Percentiles rank a stretch among this genome's conserved stretches.
Evolutionary conservation across 202 grass and related monocot genomes (phyloP).

Genomic region (Schoenoplectus tabernaemontani): DNA sequence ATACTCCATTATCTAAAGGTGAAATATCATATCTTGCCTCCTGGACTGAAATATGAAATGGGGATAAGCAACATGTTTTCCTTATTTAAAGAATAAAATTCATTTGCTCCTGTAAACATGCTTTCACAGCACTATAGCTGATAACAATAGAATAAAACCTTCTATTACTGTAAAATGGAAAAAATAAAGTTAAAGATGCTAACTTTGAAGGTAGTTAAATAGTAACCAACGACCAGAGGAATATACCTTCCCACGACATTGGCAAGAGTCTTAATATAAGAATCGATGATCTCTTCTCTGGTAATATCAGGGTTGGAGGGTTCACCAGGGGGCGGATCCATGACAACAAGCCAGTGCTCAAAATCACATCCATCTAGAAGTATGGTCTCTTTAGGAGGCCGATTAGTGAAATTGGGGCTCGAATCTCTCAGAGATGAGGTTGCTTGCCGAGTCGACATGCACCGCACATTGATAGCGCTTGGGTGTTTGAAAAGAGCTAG

Average conservation of each 20-base stretch:
- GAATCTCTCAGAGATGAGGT: slow-evolving; percentile 50
- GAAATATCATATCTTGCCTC: neutral
- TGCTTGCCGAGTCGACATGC: slow-evolving; percentile 36
- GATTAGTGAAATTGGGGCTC: slow-evolving; percentile 58
- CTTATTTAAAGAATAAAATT: neutral
- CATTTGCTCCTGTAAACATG: neutral
- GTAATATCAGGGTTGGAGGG: slow-evolving; percentile 29
- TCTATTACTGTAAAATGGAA: neutral
- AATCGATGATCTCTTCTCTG: slow-evolving; percentile 57
- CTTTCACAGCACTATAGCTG: neutral
- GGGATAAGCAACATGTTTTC: neutral
- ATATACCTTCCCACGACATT: slow-evolving; percentile 46
- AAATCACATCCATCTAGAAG: slow-evolving; percentile 70
- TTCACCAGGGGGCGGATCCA: slow-evolving; percentile 45
- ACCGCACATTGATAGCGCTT: neutral
- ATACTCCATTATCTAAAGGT: neutral
- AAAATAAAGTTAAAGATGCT: neutral
- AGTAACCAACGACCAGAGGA: neutral
- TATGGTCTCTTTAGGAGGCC: slow-evolving; percentile 60
- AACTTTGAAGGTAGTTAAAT: neutral
- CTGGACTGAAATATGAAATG: neutral
- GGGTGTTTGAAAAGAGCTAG: slow-evolving; percentile 11
- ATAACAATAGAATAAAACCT: neutral
- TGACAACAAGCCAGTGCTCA: slow-evolving; percentile 62
- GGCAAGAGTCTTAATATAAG: slow-evolving; percentile 61